phyloP scores from a whole-genome alignment of 179 eudicot genomes.

The Amaranthus tricolor region DNA sequence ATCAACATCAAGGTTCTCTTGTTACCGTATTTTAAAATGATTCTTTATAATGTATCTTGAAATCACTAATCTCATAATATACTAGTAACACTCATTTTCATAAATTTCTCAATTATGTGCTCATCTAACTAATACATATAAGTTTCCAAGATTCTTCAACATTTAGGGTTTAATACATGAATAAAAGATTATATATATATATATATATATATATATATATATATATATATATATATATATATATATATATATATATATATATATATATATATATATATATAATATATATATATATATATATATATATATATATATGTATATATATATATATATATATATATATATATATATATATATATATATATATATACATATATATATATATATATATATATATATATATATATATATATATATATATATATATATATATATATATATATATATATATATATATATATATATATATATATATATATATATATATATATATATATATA shows the following conservation, averaged over 20 bases:
- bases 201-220: constrained; percentile 2
- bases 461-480: constrained; percentile 5
- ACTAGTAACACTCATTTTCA: too few species aligned
- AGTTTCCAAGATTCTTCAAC: too few species aligned
- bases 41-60: too few species aligned
- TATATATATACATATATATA: background rate
- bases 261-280: background rate
- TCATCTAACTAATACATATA: too few species aligned
- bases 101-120: too few species aligned
- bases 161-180: background rate
- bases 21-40: too few species aligned
- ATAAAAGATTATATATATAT: background rate
- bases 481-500: background rate
- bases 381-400: background rate
- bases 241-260: background rate
- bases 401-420: background rate
- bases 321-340: background rate
- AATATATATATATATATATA: constrained; percentile 3
- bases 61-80: too few species aligned
- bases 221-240: constrained; percentile 4
- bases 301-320: background rate
- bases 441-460: constrained; percentile 1
- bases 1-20: too few species aligned
- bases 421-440: constrained; percentile 2
- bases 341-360: background rate